Evolutionary conservation across 257 asterid species (phyloP).

Genomic region (Lycium ferocissimum): DNA sequence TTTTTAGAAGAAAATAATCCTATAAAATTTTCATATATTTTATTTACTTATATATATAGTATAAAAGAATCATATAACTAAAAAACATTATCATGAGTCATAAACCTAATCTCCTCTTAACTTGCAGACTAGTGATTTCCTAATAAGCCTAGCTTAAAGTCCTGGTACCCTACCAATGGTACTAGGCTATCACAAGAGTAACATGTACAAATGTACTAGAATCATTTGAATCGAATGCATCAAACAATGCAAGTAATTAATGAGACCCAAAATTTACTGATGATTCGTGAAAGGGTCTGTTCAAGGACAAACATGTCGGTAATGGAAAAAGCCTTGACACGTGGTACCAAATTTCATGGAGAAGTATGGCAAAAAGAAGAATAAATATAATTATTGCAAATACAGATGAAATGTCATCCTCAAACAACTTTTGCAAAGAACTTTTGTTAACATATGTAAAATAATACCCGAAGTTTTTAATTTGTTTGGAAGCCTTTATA

Average conservation of each 20-base stretch:
- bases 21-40: background rate
- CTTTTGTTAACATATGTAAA: background rate
- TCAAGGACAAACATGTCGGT: constrained; percentile 11
- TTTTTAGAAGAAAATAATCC: background rate
- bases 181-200: background rate
- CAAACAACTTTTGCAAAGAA: constrained; percentile 26
- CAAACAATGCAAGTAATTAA: background rate
- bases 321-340: background rate
- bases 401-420: constrained; percentile 34
- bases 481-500: constrained; percentile 46
- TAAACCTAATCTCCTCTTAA: background rate
- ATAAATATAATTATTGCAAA: background rate
- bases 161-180: background rate
- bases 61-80: too few relatives aligned
- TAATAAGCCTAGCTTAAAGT: constrained; percentile 16
- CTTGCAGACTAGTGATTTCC: background rate
- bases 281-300: background rate
- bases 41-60: background rate
- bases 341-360: constrained; percentile 22
- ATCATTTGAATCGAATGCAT: background rate
- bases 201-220: background rate
- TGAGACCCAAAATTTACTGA: background rate
- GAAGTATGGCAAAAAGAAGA: background rate
- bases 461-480: constrained; percentile 24
- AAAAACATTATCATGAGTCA: background rate